phyloP scores from a whole-genome alignment of 176 grass and related monocot species.

The Secale cereale region DNA sequence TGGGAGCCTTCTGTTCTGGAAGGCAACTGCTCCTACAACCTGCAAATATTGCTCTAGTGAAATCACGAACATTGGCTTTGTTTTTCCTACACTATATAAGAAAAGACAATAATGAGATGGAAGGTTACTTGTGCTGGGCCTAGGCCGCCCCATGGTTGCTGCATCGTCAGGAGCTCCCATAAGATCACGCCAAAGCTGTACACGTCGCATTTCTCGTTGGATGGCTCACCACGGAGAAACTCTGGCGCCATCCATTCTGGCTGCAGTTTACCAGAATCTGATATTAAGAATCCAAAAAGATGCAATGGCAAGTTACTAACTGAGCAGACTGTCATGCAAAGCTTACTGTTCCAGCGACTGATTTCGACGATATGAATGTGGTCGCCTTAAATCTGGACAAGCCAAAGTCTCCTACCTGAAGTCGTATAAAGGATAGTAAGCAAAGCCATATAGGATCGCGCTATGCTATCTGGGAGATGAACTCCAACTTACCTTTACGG shows the following conservation, averaged over 20 bases:
- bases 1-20: slow-evolving; percentile 76
- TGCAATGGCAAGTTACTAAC: neutral
- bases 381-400: slow-evolving; percentile 97
- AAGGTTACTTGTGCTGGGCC: slow-evolving; percentile 65
- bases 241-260: slow-evolving; percentile 99
- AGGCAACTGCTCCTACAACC: slow-evolving; percentile 94
- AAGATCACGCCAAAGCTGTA: slow-evolving; percentile 88
- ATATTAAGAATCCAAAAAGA: neutral
- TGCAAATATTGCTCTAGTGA: slow-evolving; percentile 19
- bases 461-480: neutral
- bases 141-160: slow-evolving; percentile 91
- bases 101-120: neutral
- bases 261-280: slow-evolving; percentile 25
- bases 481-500: slow-evolving; percentile 65
- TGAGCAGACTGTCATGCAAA: neutral
- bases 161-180: slow-evolving; percentile 93
- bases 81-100: neutral
- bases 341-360: slow-evolving; percentile 91
- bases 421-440: slow-evolving; percentile 25
- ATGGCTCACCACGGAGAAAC: slow-evolving; percentile 79
- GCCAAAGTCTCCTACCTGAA: slow-evolving; percentile 94
- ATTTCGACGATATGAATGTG: slow-evolving; percentile 95
- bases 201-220: slow-evolving; percentile 91
- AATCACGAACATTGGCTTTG: neutral
- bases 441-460: neutral